Evolutionary conservation across 139 green algal species (phyloP).

Genomic region (Ostreobium quekettii): DNA sequence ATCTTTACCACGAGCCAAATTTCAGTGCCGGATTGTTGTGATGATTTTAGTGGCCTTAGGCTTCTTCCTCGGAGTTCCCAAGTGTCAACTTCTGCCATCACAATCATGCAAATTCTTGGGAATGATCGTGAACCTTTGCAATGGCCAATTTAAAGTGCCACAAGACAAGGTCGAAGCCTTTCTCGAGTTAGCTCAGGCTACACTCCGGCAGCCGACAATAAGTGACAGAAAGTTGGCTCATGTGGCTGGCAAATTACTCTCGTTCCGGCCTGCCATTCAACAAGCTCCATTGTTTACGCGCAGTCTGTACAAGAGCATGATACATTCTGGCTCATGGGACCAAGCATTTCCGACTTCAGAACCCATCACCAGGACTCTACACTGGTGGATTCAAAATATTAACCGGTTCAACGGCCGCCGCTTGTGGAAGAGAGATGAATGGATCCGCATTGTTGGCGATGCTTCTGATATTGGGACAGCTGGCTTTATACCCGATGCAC

Average conservation of each 20-base stretch:
- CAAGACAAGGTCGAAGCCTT: constrained; percentile 15
- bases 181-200: background rate
- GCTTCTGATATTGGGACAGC: background rate
- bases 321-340: background rate
- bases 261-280: background rate
- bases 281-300: background rate
- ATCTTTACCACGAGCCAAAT: background rate
- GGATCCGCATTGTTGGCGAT: background rate
- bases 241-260: constrained; percentile 11
- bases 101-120: too few species aligned
- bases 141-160: background rate
- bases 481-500: background rate
- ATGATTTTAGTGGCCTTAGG: background rate
- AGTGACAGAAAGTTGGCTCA: background rate
- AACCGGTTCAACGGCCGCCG: background rate
- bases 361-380: background rate
- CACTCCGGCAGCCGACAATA: background rate
- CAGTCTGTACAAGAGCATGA: background rate
- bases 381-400: background rate
- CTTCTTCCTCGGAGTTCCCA: constrained; percentile 1
- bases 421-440: background rate
- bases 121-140: too few species aligned
- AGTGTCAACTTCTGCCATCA: too few species aligned
- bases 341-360: background rate
- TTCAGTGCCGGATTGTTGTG: background rate